Evolutionary conservation across 768 basidiomycete genomes (phyloP).

Genomic region (Mycena olivaceomarginata): DNA sequence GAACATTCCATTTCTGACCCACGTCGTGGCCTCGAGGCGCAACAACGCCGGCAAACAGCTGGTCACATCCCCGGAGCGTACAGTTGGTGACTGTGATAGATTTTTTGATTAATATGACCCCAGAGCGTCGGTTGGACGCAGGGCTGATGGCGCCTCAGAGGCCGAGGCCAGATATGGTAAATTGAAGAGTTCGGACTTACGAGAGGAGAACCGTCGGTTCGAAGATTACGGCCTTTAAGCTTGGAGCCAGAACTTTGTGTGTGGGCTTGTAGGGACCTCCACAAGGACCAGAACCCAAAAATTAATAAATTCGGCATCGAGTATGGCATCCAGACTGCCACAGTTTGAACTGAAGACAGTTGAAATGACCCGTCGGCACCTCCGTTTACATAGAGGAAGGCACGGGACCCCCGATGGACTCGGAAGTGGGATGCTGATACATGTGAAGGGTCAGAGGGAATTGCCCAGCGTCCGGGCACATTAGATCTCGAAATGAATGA

Average conservation of each 20-base stretch:
- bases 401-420: slow-evolving; percentile 15
- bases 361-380: not conserved
- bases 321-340: not conserved
- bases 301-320: not conserved
- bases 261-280: slow-evolving; percentile 8
- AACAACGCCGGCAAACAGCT: slow-evolving; percentile 40
- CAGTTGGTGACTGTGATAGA: slow-evolving; percentile 20
- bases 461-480: too few relatives aligned
- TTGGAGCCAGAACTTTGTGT: slow-evolving; percentile 2
- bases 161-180: slow-evolving; percentile 32
- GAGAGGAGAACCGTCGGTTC: slow-evolving; percentile 28
- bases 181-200: slow-evolving; percentile 33
- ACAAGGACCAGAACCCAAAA: slow-evolving; percentile 21
- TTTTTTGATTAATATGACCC: slow-evolving; percentile 29
- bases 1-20: slow-evolving; percentile 43
- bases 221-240: slow-evolving; percentile 15
- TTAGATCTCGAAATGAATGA: not conserved
- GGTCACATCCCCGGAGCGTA: slow-evolving; percentile 28
- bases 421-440: slow-evolving; percentile 24
- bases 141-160: not conserved
- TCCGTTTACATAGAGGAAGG: not conserved
- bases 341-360: not conserved
- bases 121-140: not conserved
- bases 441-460: slow-evolving; percentile 18
- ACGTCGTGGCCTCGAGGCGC: slow-evolving; percentile 43